Percentiles rank a stretch among this genome's conserved stretches.
Evolutionary conservation across 2,329 filamentous ascomycete species (phyloP).

Genomic region (Sarocladium brachiariae): DNA sequence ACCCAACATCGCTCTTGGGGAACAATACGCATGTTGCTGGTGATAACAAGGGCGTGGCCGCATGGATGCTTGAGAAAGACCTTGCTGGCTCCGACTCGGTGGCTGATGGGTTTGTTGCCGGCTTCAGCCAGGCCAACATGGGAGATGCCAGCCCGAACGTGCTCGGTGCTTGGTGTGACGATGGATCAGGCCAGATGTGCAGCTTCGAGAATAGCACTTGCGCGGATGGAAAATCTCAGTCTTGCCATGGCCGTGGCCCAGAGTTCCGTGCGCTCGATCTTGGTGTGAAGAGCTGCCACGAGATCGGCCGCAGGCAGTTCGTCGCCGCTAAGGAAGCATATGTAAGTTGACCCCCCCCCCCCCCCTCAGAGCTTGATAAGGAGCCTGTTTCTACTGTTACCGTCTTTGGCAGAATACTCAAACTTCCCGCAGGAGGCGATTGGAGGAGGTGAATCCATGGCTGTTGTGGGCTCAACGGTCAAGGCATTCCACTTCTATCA

Average conservation of each 20-base stretch:
- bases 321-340: conserved; percentile 44
- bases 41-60: conserved; percentile 96
- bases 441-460: conserved; percentile 30
- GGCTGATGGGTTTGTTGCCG: conserved; percentile 70
- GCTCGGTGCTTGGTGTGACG: conserved; percentile 82
- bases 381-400: no score
- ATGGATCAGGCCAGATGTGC: conserved; percentile 66
- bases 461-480: conserved; percentile 58
- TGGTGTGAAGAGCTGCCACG: conserved; percentile 66
- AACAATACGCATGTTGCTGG: conserved; percentile 89
- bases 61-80: conserved; percentile 73
- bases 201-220: conserved; percentile 81
- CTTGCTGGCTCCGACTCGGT: conserved; percentile 47
- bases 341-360: conserved; percentile 19
- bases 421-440: not conserved
- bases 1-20: conserved; percentile 83
- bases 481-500: conserved; percentile 81
- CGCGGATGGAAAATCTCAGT: conserved; percentile 57
- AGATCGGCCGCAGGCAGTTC: conserved; percentile 69
- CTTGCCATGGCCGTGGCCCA: conserved; percentile 69
- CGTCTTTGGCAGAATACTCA: no score
- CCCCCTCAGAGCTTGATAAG: no score
- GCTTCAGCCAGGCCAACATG: conserved; percentile 87
- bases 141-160: conserved; percentile 89
- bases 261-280: conserved; percentile 61